Evolutionary conservation across 345 rosid species (phyloP), one percentile per base, ranked within the genome.

Genomic region (Citrus maxima): DNA sequence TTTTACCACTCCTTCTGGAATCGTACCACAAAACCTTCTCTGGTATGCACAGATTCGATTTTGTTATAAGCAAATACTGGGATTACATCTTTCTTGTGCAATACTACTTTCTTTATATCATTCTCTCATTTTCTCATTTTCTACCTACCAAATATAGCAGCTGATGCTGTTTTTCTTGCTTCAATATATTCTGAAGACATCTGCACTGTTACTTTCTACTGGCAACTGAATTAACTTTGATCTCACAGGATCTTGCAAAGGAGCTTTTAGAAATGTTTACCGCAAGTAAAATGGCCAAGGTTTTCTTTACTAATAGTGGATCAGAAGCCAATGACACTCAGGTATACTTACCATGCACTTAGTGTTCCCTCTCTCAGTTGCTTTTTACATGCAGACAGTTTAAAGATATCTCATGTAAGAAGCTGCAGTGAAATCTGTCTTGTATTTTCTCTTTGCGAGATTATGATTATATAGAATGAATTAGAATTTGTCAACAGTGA

Each of bases 1-100:
- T 96, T 96, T 84, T 96, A 96, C 82, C 99, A 96, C 80, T 96
- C 98, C 22, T 96, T 96, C 82, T 93, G 98, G 98, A 96, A 96
- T 84, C 95, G 95, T 76, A 94, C 98, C 25, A 96, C 98, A 72
- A 92, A 89, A 77, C 99, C 99, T 32, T 93, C 99, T 77, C 77
- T 96, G 98, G 98, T 96, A 90, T 62, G 78, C 19, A 32, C 55
- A 25, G 0, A 35, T 71, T 72, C 70, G 38, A 73, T 68, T 40
- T 14, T 79, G 40, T 55, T 35, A 28, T 73, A 27, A 58, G 30
- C 64, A 65, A 60, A 24, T 16, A 7, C n/a, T 25, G 65, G 35
- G 24, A 24, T 32, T 62, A 2, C 16, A 73, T 63, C 51, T 32
- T 37, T 24, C 65, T 72, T 49, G 10, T 28, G 72, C 28, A 55